A percentile compares a stretch with the other conserved stretches of the same genome.
phyloP scores from a whole-genome alignment of 2,329 filamentous ascomycete species.

The Diaporthe nobilis region DNA sequence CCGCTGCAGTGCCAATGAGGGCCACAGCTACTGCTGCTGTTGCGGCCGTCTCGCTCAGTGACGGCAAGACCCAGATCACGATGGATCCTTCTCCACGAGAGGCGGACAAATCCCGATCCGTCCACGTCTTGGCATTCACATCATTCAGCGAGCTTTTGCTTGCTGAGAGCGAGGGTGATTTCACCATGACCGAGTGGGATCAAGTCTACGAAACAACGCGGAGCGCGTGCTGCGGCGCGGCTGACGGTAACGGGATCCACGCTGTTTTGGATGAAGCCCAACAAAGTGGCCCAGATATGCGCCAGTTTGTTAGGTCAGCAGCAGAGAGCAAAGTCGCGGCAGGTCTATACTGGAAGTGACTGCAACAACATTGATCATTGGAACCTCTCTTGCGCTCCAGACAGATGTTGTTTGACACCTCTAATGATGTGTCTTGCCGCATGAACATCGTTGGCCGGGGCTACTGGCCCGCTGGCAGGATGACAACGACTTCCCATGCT shows the following conservation, averaged over 20 bases:
- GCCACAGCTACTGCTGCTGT: conserved; percentile 77
- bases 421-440: conserved; percentile 4
- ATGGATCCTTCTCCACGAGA: conserved; percentile 75
- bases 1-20: conserved; percentile 84
- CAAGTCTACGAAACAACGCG: conserved; percentile 75
- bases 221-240: conserved; percentile 71
- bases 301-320: conserved; percentile 72
- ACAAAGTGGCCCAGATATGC: conserved; percentile 64
- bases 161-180: conserved; percentile 85
- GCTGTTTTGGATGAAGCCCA: conserved; percentile 60
- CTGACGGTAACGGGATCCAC: conserved; percentile 54
- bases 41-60: conserved; percentile 65
- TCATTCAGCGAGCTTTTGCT: conserved; percentile 80
- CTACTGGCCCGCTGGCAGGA: background rate
- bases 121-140: conserved; percentile 90
- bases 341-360: conserved; percentile 72
- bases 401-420: conserved; percentile 9
- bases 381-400: conserved; percentile 11
- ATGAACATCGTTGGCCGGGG: conserved; percentile 8
- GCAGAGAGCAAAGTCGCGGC: conserved; percentile 68
- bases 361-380: background rate
- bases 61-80: conserved; percentile 58
- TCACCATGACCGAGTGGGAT: conserved; percentile 83
- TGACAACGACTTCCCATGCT: background rate
- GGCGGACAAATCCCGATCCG: conserved; percentile 74